Evolutionary conservation across 139 green algal species (phyloP).

Genomic region (Coelastrella sp.): DNA sequence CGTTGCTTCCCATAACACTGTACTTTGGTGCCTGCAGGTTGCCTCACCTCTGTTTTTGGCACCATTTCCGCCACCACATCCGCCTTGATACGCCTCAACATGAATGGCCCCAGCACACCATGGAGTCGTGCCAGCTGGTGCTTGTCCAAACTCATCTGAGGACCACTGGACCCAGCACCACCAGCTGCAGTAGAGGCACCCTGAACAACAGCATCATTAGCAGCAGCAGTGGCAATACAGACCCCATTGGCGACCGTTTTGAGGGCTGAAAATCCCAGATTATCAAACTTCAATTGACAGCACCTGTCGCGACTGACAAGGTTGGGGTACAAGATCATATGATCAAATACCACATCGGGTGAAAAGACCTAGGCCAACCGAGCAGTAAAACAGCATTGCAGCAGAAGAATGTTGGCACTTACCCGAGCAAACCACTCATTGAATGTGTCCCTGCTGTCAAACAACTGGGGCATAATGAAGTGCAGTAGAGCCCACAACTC

Average conservation of each 20-base stretch:
- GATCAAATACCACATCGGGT: no score
- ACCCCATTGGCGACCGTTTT: not conserved
- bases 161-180: not conserved
- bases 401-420: no score
- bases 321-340: no score
- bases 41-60: slow-evolving; percentile 48
- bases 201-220: not conserved
- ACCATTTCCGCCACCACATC: slow-evolving; percentile 72
- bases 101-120: slow-evolving; percentile 74
- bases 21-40: no score
- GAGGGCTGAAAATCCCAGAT: no score
- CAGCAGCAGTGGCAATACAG: not conserved
- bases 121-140: slow-evolving; percentile 72
- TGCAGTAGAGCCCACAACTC: slow-evolving; percentile 85
- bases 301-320: no score
- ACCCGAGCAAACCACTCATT: slow-evolving; percentile 91
- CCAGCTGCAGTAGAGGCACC: slow-evolving; percentile 37
- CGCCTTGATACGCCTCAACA: slow-evolving; percentile 77
- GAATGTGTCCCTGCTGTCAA: slow-evolving; percentile 87
- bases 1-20: no score
- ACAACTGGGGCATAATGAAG: slow-evolving; percentile 90
- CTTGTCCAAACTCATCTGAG: slow-evolving; percentile 43
- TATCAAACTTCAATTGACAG: no score
- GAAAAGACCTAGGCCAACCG: no score
- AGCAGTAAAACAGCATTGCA: no score